Conservation (phyloP, 2,329 filamentous ascomycete species). For the Microdochium bolleyi region DNA sequence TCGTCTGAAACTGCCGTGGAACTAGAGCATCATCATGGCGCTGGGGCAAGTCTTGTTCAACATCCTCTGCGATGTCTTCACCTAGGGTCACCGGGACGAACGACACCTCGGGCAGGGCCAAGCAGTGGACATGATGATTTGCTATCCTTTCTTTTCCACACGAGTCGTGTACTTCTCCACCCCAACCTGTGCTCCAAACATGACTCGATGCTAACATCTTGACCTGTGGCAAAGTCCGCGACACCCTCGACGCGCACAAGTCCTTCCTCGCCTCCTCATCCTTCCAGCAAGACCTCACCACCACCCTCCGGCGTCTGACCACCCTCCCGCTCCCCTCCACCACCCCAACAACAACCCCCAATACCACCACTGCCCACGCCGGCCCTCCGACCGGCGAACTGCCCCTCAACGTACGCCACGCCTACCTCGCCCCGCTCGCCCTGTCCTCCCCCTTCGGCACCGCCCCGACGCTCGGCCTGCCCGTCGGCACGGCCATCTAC, state of each 20-base stretch:
- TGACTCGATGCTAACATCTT: neutral
- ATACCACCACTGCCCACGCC: conserved; percentile 8
- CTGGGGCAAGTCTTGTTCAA: too few relatives aligned
- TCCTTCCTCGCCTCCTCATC: neutral
- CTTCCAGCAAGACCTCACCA: conserved; percentile 6
- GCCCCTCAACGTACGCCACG: conserved; percentile 9
- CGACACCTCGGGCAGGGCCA: too few relatives aligned
- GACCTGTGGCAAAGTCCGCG: neutral
- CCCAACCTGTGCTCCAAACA: neutral
- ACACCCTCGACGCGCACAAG: neutral
- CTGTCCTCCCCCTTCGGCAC: conserved; percentile 10
- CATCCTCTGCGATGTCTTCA: too few relatives aligned
- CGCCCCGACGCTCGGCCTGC: conserved; percentile 8
- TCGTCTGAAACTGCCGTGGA: too few relatives aligned
- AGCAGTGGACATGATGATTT: too few relatives aligned
- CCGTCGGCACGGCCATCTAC: conserved; percentile 23
- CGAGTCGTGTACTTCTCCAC: too few relatives aligned
- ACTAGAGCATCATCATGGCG: too few relatives aligned
- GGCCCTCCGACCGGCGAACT: neutral
- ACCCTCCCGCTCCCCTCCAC: conserved; percentile 5
- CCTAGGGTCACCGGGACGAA: too few relatives aligned
- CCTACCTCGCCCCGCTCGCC: conserved; percentile 16
- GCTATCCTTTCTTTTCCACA: too few relatives aligned
- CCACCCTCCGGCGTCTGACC: neutral
- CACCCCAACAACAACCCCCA: conserved; percentile 14